Conservation (phyloP, 257 asterid genomes). For the Lavandula angustifolia region DNA sequence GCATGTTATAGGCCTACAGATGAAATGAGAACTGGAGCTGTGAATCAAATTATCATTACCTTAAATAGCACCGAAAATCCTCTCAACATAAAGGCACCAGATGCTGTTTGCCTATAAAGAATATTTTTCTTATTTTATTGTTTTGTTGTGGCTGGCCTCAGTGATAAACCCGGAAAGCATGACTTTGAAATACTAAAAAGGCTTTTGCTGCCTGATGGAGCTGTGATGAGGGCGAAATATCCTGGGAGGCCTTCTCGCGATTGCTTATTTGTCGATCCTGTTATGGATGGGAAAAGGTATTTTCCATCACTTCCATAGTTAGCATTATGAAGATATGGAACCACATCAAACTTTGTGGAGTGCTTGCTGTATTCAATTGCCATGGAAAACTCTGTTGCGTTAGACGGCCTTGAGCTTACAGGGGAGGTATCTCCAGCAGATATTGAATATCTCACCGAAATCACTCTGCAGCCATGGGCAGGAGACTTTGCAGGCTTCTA, state of each 20-base stretch:
- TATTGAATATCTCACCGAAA: constrained; percentile 46
- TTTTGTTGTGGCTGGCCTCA: constrained; percentile 22
- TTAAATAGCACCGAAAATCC: neutral
- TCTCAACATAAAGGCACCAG: neutral
- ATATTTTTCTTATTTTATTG: constrained; percentile 8
- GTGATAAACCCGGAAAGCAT: constrained; percentile 65
- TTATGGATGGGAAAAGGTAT: constrained; percentile 54
- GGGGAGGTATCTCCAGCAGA: constrained; percentile 53
- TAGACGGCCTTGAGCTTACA: constrained; percentile 31
- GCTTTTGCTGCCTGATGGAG: constrained; percentile 64
- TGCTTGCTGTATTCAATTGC: constrained; percentile 58
- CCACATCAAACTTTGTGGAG: constrained; percentile 50
- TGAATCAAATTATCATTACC: neutral
- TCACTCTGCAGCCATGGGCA: constrained; percentile 34
- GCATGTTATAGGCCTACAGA: neutral
- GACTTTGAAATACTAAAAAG: constrained; percentile 51
- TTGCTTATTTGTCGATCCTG: constrained; percentile 56
- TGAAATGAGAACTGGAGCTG: neutral
- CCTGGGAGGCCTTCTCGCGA: constrained; percentile 58
- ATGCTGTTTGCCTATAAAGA: too few relatives aligned
- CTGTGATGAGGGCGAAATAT: constrained; percentile 51
- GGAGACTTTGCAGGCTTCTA: constrained; percentile 57
- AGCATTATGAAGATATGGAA: constrained; percentile 64
- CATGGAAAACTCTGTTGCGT: constrained; percentile 39
- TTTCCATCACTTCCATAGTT: neutral